Percentiles rank a stretch among this genome's conserved stretches.
Evolutionary conservation across 305 asterid genomes (phyloP).

Genomic region (Nicotiana rustica): DNA sequence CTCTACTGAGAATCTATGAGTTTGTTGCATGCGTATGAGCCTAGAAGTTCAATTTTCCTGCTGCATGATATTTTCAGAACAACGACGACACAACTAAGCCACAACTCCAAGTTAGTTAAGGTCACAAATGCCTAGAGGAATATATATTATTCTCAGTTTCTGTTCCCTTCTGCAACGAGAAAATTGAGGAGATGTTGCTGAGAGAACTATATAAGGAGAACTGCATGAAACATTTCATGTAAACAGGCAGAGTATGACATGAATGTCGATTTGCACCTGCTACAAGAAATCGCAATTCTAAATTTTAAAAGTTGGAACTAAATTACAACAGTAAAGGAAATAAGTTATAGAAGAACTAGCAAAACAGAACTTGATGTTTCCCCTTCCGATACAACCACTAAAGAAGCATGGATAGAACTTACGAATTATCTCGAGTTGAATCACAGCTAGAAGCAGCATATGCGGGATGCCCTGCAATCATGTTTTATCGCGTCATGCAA

Average conservation of each 20-base stretch:
- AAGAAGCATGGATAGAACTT: constrained; percentile 27
- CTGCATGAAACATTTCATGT: constrained; percentile 23
- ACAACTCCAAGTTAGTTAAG: constrained; percentile 27
- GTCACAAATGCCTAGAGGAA: constrained; percentile 17
- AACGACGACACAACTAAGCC: neutral
- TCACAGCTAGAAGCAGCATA: constrained; percentile 19
- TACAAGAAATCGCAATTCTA: neutral
- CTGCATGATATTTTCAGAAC: constrained; percentile 18
- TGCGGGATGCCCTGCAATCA: neutral
- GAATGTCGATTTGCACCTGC: constrained; percentile 12
- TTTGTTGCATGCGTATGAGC: constrained; percentile 9
- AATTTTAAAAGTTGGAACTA: neutral
- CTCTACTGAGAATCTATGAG: neutral
- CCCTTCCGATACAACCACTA: neutral
- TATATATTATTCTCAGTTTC: constrained; percentile 8
- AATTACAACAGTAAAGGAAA: constrained; percentile 2
- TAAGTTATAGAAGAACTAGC: neutral
- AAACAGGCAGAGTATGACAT: constrained; percentile 3
- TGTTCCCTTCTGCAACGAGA: constrained; percentile 11
- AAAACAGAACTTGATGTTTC: constrained; percentile 21
- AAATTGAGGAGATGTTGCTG: constrained; percentile 6
- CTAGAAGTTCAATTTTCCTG: constrained; percentile 15
- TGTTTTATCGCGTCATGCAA: constrained; percentile 3
- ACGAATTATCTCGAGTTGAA: constrained; percentile 1
- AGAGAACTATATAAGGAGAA: neutral